Base-by-base conservation (phyloP, 73 alveolate genomes). In the Paramecium sonneborni region DNA sequence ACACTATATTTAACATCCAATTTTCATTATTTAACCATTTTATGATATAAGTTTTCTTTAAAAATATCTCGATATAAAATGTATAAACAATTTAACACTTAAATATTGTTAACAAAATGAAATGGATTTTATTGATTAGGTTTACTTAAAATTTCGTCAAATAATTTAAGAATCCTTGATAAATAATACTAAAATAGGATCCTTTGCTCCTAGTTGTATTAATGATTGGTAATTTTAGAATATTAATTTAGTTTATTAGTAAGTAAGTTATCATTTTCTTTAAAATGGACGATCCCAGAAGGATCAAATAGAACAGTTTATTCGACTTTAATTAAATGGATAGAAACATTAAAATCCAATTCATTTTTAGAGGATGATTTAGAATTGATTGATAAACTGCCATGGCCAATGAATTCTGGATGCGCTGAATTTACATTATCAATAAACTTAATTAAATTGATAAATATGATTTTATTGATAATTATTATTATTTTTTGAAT, bases 191-290 rank as follows among this genome's bases (percentile, higher is more conserved):
- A 62, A 24, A 20, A 24, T 6, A 4, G 90, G 90, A 2, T 32
- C 90, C 2, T 79, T 79, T 79, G 90, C 56, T 24, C 90, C 76
- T 24, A 24, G 62, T 43, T 79, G 90, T 18, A 21, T 44, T n/a
- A 28, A 32, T 41, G 14, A 79, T 44, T 79, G 90, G 87, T 74
- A 74, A 79, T 32, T 52, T 4, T 4, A n/a, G 0, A 0, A 18
- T 52, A 14, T n/a, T 4, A 52, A 18, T 15, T 62, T 62, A 62
- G 84, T 26, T 62, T 62, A 26, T 26, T 62, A 23, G 18, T 62
- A 62, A 62, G 84, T 7, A 23, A 26, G 3, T 26, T 32, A 24
- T 26, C 44, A 26, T 32, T 30, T 30, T 62, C 84, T 62, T 15
- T 3, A 6, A 62, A 30, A 8, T 62, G 84, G 84, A 32, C 84